These are phyloP conservation scores for Lachnellula subtilissima DNA, from an alignment of 2,329 filamentous ascomycete species.

Conservation along the genomic window DNA sequence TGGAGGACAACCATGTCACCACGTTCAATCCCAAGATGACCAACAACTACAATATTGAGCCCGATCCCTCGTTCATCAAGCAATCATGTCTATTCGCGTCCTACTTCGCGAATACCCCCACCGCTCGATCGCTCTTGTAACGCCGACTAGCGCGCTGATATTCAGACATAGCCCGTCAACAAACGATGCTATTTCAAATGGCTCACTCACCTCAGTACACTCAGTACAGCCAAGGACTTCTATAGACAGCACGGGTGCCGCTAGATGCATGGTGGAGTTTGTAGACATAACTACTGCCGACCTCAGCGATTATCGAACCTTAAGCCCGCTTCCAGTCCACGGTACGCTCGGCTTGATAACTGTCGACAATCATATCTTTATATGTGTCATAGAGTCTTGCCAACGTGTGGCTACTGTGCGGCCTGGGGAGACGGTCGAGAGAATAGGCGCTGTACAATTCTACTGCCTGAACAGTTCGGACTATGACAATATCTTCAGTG, in stretches of 20 bases:
- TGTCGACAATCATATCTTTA: constrained; percentile 77
- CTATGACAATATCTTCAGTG: constrained; percentile 72
- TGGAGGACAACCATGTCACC: neutral
- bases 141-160: constrained; percentile 73
- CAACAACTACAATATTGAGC: constrained; percentile 1
- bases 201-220: constrained; percentile 51
- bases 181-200: constrained; percentile 55
- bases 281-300: constrained; percentile 58
- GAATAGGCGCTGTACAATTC: constrained; percentile 83
- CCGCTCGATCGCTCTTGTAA: constrained; percentile 82
- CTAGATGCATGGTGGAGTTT: constrained; percentile 82
- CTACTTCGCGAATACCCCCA: constrained; percentile 74
- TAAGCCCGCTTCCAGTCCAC: constrained; percentile 70
- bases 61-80: neutral
- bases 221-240: constrained; percentile 40
- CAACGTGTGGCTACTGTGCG: constrained; percentile 74
- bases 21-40: constrained; percentile 15
- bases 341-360: constrained; percentile 87
- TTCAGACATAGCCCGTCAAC: constrained; percentile 71
- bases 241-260: constrained; percentile 18
- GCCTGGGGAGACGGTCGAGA: constrained; percentile 83
- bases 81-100: constrained; percentile 32
- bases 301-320: constrained; percentile 68
- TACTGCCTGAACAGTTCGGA: constrained; percentile 84
- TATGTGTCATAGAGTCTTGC: constrained; percentile 81